Evolutionary conservation across 257 asterid species (phyloP).

Genomic region (Petrea volubilis): DNA sequence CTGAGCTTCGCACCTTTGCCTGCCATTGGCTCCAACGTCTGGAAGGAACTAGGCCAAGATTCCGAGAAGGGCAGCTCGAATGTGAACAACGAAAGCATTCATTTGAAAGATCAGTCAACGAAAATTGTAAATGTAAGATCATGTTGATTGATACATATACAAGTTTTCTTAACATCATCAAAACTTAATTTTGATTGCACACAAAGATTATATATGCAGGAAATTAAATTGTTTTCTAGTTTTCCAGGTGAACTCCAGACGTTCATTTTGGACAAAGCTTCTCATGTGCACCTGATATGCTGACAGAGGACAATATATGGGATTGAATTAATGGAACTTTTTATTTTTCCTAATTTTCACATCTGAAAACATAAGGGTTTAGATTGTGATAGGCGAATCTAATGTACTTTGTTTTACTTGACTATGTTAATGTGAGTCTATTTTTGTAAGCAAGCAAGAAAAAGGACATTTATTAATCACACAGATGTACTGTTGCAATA

Average conservation of each 20-base stretch:
- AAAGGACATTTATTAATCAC: not conserved
- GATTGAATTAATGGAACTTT: not conserved
- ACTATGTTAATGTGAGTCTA: not conserved
- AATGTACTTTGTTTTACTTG: not conserved
- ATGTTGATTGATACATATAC: not conserved
- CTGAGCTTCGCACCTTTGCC: slow-evolving; percentile 13
- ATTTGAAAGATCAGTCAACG: slow-evolving; percentile 2
- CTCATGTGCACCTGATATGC: slow-evolving; percentile 30
- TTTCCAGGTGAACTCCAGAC: slow-evolving; percentile 32
- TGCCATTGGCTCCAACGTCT: slow-evolving; percentile 38
- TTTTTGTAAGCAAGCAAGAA: not conserved
- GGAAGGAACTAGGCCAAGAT: slow-evolving; percentile 33
- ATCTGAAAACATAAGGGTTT: not conserved
- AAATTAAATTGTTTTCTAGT: not conserved
- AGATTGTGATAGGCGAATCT: not conserved
- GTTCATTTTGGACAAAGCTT: slow-evolving; percentile 45
- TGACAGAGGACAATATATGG: slow-evolving; percentile 4
- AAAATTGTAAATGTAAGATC: slow-evolving; percentile 27
- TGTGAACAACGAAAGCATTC: not conserved
- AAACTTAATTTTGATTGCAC: no score
- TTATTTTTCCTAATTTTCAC: no score
- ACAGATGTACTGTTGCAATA: not conserved
- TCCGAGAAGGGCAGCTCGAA: slow-evolving; percentile 7
- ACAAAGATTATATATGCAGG: no score
- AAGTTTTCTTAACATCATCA: not conserved